Base-by-base conservation (phyloP, 2,329 filamentous ascomycete species). In the Aspergillus sojae region DNA sequence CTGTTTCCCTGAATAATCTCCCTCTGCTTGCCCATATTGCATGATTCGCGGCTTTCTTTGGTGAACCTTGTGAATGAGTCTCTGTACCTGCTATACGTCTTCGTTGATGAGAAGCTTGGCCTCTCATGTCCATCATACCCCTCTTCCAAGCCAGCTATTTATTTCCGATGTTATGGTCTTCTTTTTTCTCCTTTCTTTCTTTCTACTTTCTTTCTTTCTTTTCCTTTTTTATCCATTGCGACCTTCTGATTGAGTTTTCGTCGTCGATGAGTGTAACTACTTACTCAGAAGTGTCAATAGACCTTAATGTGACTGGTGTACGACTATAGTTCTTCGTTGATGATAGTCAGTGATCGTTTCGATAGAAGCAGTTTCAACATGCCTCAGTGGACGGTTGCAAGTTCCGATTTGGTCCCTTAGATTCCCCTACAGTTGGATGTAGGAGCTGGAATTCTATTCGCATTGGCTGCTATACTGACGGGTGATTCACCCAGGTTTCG, bases 81-180 rank as follows among this genome's bases (percentile, higher is more conserved):
- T 67, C 65, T 63, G 66, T 68, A 63, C 58, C 64, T 61, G 56
- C 16, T 39, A n/a, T 32, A 62, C 60, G 32, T 39, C 36, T 41
- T 60, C 65, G 57, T 48, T 63, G 60, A 64, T 57, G 61, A 66
- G 63, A 65, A 63, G 56, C 56, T 64, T 62, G 52, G 57, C 58
- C 56, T 65, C 59, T 63, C 50, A 61, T 69, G 50, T 63, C 62
- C 63, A 63, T 62, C 67, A 70, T 68, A 68, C 67, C 67, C 64
- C 65, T 52, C 53, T 54, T 63, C 61, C 54, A 39, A 60, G 61
- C 50, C 58, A 57, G 60, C 36, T 66, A 32, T 45, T 30, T 62
- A 21, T 62, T 32, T 34, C 52, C 12, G 28, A 41, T 45, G 43
- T 57, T 61, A 52, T 53, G 28, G 61, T 64, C 36, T 59, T 64